These are phyloP conservation scores for Zalerion maritima DNA, from an alignment of 495 filamentous ascomycete genomes.

Conservation along the genomic window DNA sequence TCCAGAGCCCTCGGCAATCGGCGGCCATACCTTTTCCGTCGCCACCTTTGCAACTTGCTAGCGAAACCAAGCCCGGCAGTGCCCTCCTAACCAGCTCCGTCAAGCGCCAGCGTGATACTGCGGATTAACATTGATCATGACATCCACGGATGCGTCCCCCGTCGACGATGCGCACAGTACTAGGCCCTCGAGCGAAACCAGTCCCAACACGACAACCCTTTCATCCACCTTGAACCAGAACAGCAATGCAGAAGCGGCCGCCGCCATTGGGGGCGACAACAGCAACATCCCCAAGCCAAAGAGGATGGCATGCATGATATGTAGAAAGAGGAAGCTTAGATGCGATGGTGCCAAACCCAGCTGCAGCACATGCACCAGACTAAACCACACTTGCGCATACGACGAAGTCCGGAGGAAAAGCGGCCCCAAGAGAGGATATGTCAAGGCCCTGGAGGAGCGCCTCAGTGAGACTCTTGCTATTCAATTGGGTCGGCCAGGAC, in stretches of 20 bases:
- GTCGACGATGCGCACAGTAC: no score
- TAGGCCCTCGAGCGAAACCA: no score
- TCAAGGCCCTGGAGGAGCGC: constrained; percentile 90
- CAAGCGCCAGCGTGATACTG: no score
- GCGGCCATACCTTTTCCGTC: no score
- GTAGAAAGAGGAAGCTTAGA: constrained; percentile 81
- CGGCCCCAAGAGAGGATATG: constrained; percentile 93
- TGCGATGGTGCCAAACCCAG: constrained; percentile 68
- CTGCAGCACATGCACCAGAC: constrained; percentile 79
- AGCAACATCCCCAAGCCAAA: constrained; percentile 65
- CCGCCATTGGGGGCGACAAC: constrained; percentile 35
- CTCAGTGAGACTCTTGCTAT: constrained; percentile 46
- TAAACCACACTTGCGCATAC: constrained; percentile 86
- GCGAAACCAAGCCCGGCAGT: no score
- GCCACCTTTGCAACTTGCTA: no score
- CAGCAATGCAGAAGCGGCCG: constrained; percentile 10
- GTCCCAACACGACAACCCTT: no score
- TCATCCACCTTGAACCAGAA: no score
- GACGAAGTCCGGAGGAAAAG: constrained; percentile 96
- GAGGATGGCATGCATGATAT: constrained; percentile 93
- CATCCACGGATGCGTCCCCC: no score
- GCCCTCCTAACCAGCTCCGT: no score
- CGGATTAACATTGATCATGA: no score
- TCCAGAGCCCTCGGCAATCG: no score
- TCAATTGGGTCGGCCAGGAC: constrained; percentile 7